These are phyloP conservation scores for Colletotrichum sansevieriae DNA, from an alignment of 2,329 filamentous ascomycete genomes.

Conservation along the genomic window DNA sequence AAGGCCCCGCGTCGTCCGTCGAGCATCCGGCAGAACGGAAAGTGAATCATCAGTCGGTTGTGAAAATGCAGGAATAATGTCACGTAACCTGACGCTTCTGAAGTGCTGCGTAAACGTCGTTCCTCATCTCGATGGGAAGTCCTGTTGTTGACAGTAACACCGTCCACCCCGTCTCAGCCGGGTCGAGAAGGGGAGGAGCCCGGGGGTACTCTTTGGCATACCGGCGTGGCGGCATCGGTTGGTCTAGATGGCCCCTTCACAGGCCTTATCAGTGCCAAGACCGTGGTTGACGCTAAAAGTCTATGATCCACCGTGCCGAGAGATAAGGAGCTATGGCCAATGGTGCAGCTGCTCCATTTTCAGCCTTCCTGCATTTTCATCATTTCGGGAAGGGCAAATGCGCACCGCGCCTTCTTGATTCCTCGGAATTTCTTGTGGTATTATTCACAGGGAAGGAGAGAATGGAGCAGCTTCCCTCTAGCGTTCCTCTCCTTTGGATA, in stretches of 20 bases:
- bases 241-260: slow-evolving; percentile 16
- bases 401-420: too few relatives aligned
- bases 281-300: neutral
- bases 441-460: slow-evolving; percentile 17
- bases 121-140: too few relatives aligned
- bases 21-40: too few relatives aligned
- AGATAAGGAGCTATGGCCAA: slow-evolving; percentile 40
- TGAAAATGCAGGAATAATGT: too few relatives aligned
- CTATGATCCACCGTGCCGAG: slow-evolving; percentile 23
- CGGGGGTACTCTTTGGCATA: slow-evolving; percentile 23
- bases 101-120: too few relatives aligned
- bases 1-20: too few relatives aligned
- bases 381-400: neutral
- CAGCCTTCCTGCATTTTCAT: neutral
- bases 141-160: neutral
- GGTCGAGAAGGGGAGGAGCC: slow-evolving; percentile 6
- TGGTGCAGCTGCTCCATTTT: slow-evolving; percentile 34
- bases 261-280: slow-evolving; percentile 42
- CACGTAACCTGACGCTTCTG: too few relatives aligned
- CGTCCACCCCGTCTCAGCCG: slow-evolving; percentile 7
- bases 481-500: slow-evolving; percentile 28
- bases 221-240: slow-evolving; percentile 7
- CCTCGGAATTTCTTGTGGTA: neutral
- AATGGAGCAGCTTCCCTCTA: slow-evolving; percentile 15
- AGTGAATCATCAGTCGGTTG: neutral